Base-by-base conservation (phyloP, 177 flowering plant species). In the Vitis hybrid region DNA sequence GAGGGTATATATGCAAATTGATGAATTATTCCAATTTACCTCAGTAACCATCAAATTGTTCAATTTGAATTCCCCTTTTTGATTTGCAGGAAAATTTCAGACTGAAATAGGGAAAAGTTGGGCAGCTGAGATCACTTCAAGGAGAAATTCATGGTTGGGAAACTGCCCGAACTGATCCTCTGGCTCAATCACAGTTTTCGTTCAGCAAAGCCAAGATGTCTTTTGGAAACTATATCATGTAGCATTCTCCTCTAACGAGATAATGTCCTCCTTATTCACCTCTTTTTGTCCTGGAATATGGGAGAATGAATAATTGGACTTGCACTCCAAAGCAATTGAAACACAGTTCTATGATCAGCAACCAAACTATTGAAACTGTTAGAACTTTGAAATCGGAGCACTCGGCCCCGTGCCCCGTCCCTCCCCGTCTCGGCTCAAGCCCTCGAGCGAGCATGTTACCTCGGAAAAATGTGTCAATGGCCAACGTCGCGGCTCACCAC, bases 81-180 rank as follows among this genome's bases (percentile, higher is more conserved):
- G 21, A 11, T 51, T 49, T 72, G 67, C 82, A 95, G 99, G 98
- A 62, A 95, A 95, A 74, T 86, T 95, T 80, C 98, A 95, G 76
- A 95, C 99, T 30, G 99, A 90, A 30, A 73, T 88, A 15, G 99
- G 99, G 50, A 93, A 84, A 78, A 83, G 82, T 58, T 95, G 99
- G 98, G 99, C 99, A 18, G 93, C 92, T 7, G 98, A 95, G 81
- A 83, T 95, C 66, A 84, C 52, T 69, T 81, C 86, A 11, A 88
- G 99, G 75, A 88, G 99, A 83, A 91, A 84, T 49, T 79, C 82
- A 32, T 72, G 79, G 75, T 74, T 82, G 64, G 75, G 71, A 6
- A 66, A 76, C 46, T 71, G 65, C 48, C 70, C 11, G 10, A 73
- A 64, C n/a, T 82, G 72, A 74, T 57, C 64, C 65, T 30, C 59